Conservation (phyloP, 129 eudicot species). For the Centaurea solstitialis region DNA sequence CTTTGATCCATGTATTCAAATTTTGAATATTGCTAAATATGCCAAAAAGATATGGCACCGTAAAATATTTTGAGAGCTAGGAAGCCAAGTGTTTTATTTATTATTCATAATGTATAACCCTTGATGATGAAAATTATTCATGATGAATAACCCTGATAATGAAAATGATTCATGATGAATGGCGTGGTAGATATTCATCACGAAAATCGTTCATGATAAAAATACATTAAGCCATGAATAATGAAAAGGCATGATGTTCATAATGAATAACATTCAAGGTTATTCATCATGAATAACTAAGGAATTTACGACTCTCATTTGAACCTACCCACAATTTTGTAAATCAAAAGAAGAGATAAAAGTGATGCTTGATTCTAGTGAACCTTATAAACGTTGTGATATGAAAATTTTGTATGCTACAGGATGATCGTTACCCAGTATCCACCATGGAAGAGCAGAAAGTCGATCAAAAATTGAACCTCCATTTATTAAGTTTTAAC, state of each 20-base stretch:
- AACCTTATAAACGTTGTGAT: conserved; percentile 3
- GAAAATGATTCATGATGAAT: neutral
- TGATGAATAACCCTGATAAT: too few relatives aligned
- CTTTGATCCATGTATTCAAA: conserved; percentile 18
- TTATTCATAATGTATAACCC: neutral
- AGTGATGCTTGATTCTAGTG: conserved; percentile 4
- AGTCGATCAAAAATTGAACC: neutral
- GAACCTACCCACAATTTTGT: neutral
- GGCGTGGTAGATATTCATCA: neutral
- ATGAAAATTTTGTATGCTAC: neutral
- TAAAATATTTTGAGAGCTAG: neutral
- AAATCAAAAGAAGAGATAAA: conserved; percentile 6
- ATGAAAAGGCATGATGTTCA: neutral
- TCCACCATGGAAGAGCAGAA: conserved; percentile 6
- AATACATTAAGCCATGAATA: neutral
- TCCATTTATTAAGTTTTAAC: neutral
- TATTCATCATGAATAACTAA: neutral
- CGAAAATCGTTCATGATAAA: neutral
- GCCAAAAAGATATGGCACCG: conserved; percentile 1
- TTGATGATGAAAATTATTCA: too few relatives aligned
- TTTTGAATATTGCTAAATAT: conserved; percentile 5
- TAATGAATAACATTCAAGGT: neutral
- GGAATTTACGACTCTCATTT: neutral
- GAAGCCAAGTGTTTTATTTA: neutral
- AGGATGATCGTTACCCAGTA: neutral